phyloP scores from a whole-genome alignment of 306 rosid genomes.

The Sechiopsis laciniata region DNA sequence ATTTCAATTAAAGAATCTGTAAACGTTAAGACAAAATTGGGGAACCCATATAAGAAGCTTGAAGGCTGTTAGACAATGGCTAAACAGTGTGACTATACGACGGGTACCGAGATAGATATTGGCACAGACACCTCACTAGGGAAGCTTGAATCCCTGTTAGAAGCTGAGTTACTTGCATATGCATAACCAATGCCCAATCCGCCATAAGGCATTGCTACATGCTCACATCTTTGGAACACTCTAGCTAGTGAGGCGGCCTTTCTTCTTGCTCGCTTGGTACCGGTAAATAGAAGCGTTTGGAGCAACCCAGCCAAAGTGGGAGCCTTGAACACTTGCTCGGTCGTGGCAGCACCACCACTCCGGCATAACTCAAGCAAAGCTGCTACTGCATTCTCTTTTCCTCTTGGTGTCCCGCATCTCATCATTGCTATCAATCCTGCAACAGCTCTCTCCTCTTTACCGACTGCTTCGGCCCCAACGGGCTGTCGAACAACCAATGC shows the following conservation, averaged over 20 bases:
- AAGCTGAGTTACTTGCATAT: constrained; percentile 60
- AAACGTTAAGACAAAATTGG: constrained; percentile 54
- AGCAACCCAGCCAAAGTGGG: constrained; percentile 84
- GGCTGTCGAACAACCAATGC: constrained; percentile 82
- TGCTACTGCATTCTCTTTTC: constrained; percentile 91
- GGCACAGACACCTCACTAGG: constrained; percentile 69
- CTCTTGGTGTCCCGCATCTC: constrained; percentile 86
- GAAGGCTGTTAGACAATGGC: not conserved
- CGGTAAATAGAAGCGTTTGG: constrained; percentile 71
- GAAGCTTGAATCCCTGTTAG: constrained; percentile 60
- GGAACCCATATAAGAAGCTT: constrained; percentile 23
- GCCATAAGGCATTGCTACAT: constrained; percentile 56
- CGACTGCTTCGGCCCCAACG: constrained; percentile 64
- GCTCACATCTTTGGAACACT: constrained; percentile 77
- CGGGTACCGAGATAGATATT: constrained; percentile 77
- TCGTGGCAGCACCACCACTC: constrained; percentile 72
- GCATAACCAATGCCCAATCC: constrained; percentile 76
- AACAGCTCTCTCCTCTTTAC: constrained; percentile 61
- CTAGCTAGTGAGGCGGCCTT: constrained; percentile 95
- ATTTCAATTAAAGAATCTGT: constrained; percentile 86
- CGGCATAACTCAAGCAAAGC: constrained; percentile 92
- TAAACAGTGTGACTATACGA: constrained; percentile 50
- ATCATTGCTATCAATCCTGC: constrained; percentile 71
- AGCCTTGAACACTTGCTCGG: constrained; percentile 70
- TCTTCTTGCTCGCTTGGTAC: constrained; percentile 87